Evolutionary conservation across 1,284 basidiomycete genomes (phyloP), one percentile per base, ranked within the genome.

Genomic region (Leccinum fuscescens): DNA sequence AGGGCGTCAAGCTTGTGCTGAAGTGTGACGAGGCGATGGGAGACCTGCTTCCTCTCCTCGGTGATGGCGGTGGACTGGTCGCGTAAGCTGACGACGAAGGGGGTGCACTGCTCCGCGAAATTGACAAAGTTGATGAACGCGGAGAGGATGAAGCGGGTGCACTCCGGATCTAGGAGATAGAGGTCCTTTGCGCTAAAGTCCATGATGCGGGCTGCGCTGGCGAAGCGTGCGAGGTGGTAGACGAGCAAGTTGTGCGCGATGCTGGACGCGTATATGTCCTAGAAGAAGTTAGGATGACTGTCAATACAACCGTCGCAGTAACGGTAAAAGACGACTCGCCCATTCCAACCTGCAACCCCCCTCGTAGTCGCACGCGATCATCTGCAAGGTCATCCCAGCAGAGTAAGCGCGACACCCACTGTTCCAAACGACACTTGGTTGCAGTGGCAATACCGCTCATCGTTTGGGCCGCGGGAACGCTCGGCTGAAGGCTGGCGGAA

Each of bases 111-210:
- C 65, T 90, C 86, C 29, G 86, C 87, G 73, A 96, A 96, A 74
- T 93, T 93, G 72, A 93, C 85, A 74, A 95, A 94, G 76, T 97
- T 97, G 79, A 96, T 89, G 64, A 97, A 89, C 0, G 90, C 94
- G 44, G 92, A 93, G 60, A 97, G 81, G 50, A 92, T 80, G 54
- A 82, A 79, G n/a, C 87, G 79, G 0, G 93, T 90, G 24, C 93
- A 84, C 35, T 85, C 80, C 20, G 85, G 78, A 29, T 91, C 88
- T 1, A 93, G 94, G 52, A 80, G 80, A 54, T 81, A 80, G 8
- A 96, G 73, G 67, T 96, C 94, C 63, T 81, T 83, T 55, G 90
- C 78, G 63, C 81, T 86, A 73, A 96, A 95, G 72, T 89, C 86
- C 62, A 85, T 81, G 53, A 94, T 82, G 60, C 87, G 82, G n/a